Evolutionary conservation across 768 basidiomycete genomes (phyloP), one percentile per base, ranked within the genome.

Genomic region (Calocera viscosa): DNA sequence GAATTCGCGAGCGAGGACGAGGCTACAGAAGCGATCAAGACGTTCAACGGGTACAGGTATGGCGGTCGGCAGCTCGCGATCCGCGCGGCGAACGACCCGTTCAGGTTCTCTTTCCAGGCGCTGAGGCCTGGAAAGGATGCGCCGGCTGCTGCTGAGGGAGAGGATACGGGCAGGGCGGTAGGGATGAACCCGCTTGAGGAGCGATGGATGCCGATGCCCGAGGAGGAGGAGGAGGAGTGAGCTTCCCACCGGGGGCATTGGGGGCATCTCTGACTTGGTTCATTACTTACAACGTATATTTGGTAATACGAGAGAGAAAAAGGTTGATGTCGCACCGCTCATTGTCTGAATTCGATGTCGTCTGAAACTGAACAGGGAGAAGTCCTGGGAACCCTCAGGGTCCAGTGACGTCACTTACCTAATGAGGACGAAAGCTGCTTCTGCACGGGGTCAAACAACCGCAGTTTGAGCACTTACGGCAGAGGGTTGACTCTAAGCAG

Each of bases 331-430:
- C 30, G 53, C 53, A 60, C 53, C 53, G 14, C 53, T 60, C 53
- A 28, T 60, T 32, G 53, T 60, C 35, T 38, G 35, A 14, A 38
- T 38, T n/a, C n/a, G n/a, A n/a, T n/a, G n/a, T n/a, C n/a, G n/a
- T n/a, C n/a, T n/a, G n/a, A n/a, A n/a, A n/a, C n/a, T n/a, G n/a
- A n/a, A n/a, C n/a, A n/a, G n/a, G 49, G 49, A n/a, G 8, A 16
- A n/a, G 12, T 16, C 8, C 11, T 10, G 53, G 26, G 30, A 60
- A 32, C 24, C 24, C 53, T 60, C 24, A 60, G 53, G 53, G 53
- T 60, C 53, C 53, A 32, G 30, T 60, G 53, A 60, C 53, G 53
- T 60, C 53, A 60, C 53, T 19, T 32, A 16, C 53, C 53, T 19
- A 26, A 60, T 30, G 11, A 2, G 30, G 53, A 8, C 53, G 10